These are phyloP conservation scores for Theobroma grandiflorum DNA, from an alignment of 441 rosid species.

Conservation along the genomic window DNA sequence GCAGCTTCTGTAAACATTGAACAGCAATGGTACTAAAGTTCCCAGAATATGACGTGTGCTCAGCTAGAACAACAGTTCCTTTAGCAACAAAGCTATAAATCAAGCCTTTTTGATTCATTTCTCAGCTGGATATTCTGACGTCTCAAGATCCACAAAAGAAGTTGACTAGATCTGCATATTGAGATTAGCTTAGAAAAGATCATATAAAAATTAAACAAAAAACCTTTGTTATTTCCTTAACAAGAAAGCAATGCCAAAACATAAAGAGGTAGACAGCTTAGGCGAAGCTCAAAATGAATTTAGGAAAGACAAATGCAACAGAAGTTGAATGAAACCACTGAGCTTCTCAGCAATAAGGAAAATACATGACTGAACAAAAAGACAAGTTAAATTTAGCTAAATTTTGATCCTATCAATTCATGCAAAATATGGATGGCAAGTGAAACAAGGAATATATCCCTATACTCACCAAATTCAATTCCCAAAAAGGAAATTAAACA, in stretches of 20 bases:
- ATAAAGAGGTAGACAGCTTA: too few relatives aligned
- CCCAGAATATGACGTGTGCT: slow-evolving; percentile 92
- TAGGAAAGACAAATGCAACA: slow-evolving; percentile 6
- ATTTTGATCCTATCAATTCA: background rate
- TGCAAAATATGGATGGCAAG: slow-evolving; percentile 1
- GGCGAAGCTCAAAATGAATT: too few relatives aligned
- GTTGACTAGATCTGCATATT: slow-evolving; percentile 33
- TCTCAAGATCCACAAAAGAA: slow-evolving; percentile 32
- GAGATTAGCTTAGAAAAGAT: background rate
- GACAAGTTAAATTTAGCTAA: background rate
- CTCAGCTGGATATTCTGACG: slow-evolving; percentile 28
- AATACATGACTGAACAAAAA: background rate
- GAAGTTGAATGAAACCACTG: background rate
- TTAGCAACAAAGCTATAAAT: slow-evolving; percentile 96
- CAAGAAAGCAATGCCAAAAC: background rate
- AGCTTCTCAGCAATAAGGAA: too few relatives aligned
- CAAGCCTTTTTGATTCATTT: slow-evolving; percentile 90
- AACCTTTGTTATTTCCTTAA: background rate
- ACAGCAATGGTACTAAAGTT: slow-evolving; percentile 98
- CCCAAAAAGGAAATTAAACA: background rate
- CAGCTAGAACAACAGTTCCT: slow-evolving; percentile 92
- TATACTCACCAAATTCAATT: background rate
- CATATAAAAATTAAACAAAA: background rate
- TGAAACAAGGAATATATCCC: background rate
- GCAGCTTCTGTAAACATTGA: slow-evolving; percentile 95